Evolutionary conservation across 805 yeast species (phyloP).

Genomic region (Myxozyma vanderwaltii): DNA sequence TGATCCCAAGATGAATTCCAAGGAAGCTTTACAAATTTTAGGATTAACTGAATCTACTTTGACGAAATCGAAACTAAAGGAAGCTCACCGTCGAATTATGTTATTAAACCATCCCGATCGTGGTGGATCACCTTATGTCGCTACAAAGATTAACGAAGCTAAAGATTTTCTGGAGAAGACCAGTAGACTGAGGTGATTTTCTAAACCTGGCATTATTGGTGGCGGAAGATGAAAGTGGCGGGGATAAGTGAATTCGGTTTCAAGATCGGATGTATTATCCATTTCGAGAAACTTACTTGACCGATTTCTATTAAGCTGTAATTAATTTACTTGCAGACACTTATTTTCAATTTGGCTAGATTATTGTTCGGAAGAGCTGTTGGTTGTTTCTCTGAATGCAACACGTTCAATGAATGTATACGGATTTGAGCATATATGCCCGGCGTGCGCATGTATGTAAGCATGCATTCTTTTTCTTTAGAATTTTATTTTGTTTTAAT

Average conservation of each 20-base stretch:
- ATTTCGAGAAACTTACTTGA: neutral
- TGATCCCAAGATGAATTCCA: slow-evolving; percentile 59
- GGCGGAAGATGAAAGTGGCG: neutral
- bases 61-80: slow-evolving; percentile 53
- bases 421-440: too few species aligned
- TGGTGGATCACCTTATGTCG: slow-evolving; percentile 81
- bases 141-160: slow-evolving; percentile 85
- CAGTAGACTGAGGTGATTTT: slow-evolving; percentile 16
- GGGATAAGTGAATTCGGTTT: too few species aligned
- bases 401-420: too few species aligned
- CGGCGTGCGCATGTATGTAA: too few species aligned
- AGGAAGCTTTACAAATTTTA: slow-evolving; percentile 36
- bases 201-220: neutral
- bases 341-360: too few species aligned
- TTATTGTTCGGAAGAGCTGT: too few species aligned
- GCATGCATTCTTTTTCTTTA: too few species aligned
- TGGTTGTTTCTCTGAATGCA: too few species aligned
- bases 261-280: neutral
- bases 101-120: slow-evolving; percentile 84
- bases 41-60: slow-evolving; percentile 43
- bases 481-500: neutral
- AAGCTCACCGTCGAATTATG: slow-evolving; percentile 75
- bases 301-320: neutral
- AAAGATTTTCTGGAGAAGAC: slow-evolving; percentile 71
- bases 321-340: too few species aligned